phyloP scores from a whole-genome alignment of 2,329 filamentous ascomycete genomes.

The Diaporthe amygdali region DNA sequence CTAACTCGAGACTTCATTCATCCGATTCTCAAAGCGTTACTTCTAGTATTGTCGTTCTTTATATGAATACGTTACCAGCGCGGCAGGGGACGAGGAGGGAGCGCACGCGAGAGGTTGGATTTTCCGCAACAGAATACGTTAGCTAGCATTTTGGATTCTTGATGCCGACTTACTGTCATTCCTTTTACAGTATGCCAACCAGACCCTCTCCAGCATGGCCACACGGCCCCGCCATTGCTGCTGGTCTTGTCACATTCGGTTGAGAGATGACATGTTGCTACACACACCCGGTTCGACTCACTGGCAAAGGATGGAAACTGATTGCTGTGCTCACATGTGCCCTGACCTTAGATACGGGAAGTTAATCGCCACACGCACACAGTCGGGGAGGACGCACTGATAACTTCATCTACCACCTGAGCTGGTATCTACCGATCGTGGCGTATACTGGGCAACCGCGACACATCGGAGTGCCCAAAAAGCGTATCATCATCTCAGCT shows the following conservation, averaged over 20 bases:
- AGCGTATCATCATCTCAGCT: not conserved
- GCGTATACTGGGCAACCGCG: not conserved
- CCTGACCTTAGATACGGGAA: not conserved
- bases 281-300: not conserved
- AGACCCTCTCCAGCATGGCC: not conserved
- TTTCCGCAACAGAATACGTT: conserved; percentile 10
- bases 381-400: not conserved
- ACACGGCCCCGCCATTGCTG: not conserved
- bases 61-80: not conserved
- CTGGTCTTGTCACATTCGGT: not conserved
- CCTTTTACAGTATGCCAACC: not conserved
- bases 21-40: not conserved
- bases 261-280: not conserved
- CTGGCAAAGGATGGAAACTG: not conserved
- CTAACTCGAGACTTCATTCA: not conserved
- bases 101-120: not conserved
- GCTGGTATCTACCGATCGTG: not conserved
- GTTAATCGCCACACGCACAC: no score
- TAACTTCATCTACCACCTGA: not conserved
- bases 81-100: not conserved
- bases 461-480: not conserved
- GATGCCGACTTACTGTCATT: conserved; percentile 15
- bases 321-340: not conserved
- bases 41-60: conserved; percentile 6
- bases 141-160: conserved; percentile 17